Percentiles rank a stretch among this genome's conserved stretches.
Evolutionary conservation across 2,329 filamentous ascomycete species (phyloP).

Genomic region (Gremmenia infestans): DNA sequence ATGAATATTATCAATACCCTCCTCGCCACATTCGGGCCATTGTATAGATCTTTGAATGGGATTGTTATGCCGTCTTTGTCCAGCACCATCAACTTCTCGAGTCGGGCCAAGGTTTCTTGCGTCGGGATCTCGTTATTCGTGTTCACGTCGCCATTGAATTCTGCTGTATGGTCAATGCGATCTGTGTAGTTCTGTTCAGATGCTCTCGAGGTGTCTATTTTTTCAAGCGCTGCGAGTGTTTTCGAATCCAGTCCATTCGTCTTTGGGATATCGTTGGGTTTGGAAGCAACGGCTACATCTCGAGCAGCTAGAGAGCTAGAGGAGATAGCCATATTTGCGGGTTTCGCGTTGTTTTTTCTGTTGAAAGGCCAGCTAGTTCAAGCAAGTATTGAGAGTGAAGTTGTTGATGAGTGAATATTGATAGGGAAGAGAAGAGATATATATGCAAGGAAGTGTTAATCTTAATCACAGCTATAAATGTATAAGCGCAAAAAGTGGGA

Average conservation of each 20-base stretch:
- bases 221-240: constrained; percentile 1
- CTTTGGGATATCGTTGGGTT: neutral
- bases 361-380: too few relatives aligned
- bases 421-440: neutral
- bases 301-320: neutral
- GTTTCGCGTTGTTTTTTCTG: neutral
- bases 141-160: constrained; percentile 52
- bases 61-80: constrained; percentile 28
- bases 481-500: too few relatives aligned
- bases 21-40: constrained; percentile 29
- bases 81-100: constrained; percentile 37
- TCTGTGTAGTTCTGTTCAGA: constrained; percentile 1
- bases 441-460: too few relatives aligned
- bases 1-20: constrained; percentile 34
- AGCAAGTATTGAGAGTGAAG: neutral
- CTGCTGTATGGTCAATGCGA: constrained; percentile 31
- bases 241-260: neutral
- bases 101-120: constrained; percentile 41
- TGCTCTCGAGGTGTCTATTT: constrained; percentile 10
- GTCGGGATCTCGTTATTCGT: constrained; percentile 53
- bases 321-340: neutral
- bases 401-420: neutral
- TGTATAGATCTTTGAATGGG: constrained; percentile 32
- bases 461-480: too few relatives aligned
- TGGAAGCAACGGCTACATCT: neutral